phyloP scores from a whole-genome alignment of 805 yeast species.

The Hanseniaspora lindneri region DNA sequence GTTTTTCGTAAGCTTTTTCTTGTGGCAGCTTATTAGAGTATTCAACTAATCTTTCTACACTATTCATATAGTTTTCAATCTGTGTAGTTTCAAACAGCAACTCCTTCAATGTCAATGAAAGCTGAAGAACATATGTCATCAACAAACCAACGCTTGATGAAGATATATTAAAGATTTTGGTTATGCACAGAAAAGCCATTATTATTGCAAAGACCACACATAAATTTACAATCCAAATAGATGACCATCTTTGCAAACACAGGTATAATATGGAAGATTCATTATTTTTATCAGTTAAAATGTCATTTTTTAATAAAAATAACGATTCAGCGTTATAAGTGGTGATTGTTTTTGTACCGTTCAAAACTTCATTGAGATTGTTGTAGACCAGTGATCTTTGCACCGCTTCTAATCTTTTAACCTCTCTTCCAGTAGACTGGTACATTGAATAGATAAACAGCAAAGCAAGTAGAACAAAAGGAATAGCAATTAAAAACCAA shows the following conservation, averaged over 20 bases:
- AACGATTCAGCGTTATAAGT: constrained; percentile 32
- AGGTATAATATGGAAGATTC: constrained; percentile 42
- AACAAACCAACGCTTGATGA: constrained; percentile 54
- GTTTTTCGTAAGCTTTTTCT: constrained; percentile 49
- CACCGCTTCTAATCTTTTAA: constrained; percentile 41
- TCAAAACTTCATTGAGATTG: constrained; percentile 39
- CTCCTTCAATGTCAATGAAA: constrained; percentile 44
- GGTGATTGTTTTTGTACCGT: constrained; percentile 39
- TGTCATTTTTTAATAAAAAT: constrained; percentile 36
- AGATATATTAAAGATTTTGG: constrained; percentile 44
- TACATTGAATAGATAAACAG: constrained; percentile 35
- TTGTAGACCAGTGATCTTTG: constrained; percentile 42
- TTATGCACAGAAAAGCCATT: constrained; percentile 46
- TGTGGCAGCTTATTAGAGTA: constrained; percentile 55
- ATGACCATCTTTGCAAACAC: constrained; percentile 50
- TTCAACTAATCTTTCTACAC: constrained; percentile 48
- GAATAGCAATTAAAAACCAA: constrained; percentile 63
- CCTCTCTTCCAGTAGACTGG: constrained; percentile 41
- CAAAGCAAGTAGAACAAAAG: constrained; percentile 40
- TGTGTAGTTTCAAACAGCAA: constrained; percentile 43
- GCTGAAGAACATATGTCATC: constrained; percentile 45
- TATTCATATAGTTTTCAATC: constrained; percentile 48
- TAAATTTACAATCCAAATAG: constrained; percentile 32
- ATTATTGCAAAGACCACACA: constrained; percentile 42
- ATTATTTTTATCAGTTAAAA: constrained; percentile 40